Conservation (phyloP, 306 rosid species). For the Acmispon strigosus region DNA sequence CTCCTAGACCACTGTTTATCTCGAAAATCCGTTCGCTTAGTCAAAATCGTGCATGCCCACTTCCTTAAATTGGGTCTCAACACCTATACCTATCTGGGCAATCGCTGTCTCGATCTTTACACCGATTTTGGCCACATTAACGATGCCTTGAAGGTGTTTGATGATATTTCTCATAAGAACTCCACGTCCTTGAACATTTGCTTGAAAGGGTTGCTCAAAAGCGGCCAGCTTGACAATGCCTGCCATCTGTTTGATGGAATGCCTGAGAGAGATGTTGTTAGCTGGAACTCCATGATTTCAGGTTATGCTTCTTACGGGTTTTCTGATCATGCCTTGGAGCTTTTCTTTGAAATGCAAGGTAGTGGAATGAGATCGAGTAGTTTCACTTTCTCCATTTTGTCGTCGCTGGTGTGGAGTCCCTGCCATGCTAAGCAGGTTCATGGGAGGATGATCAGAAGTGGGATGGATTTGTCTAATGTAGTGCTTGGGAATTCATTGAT, state of each 20-base stretch:
- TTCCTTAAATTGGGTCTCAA: slow-evolving; percentile 62
- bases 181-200: slow-evolving; percentile 58
- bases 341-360: slow-evolving; percentile 54
- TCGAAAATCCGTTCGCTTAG: slow-evolving; percentile 26
- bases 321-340: slow-evolving; percentile 32
- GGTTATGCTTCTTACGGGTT: slow-evolving; percentile 44
- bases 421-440: slow-evolving; percentile 65
- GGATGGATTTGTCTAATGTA: slow-evolving; percentile 42
- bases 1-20: slow-evolving; percentile 44
- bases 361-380: slow-evolving; percentile 52
- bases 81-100: slow-evolving; percentile 61
- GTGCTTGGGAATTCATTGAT: slow-evolving; percentile 75
- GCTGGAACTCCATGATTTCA: slow-evolving; percentile 77
- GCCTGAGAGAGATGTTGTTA: slow-evolving; percentile 66
- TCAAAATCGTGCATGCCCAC: slow-evolving; percentile 51
- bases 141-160: slow-evolving; percentile 52
- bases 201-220: slow-evolving; percentile 46
- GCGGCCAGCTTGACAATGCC: slow-evolving; percentile 42
- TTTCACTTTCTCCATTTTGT: slow-evolving; percentile 66
- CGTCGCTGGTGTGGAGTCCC: slow-evolving; percentile 31
- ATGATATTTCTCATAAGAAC: slow-evolving; percentile 53
- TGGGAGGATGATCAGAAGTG: slow-evolving; percentile 49
- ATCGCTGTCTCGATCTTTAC: slow-evolving; percentile 56
- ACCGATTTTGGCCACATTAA: slow-evolving; percentile 33
- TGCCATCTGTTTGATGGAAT: slow-evolving; percentile 54